phyloP scores from a whole-genome alignment of 257 asterid species.

The Petrea volubilis region DNA sequence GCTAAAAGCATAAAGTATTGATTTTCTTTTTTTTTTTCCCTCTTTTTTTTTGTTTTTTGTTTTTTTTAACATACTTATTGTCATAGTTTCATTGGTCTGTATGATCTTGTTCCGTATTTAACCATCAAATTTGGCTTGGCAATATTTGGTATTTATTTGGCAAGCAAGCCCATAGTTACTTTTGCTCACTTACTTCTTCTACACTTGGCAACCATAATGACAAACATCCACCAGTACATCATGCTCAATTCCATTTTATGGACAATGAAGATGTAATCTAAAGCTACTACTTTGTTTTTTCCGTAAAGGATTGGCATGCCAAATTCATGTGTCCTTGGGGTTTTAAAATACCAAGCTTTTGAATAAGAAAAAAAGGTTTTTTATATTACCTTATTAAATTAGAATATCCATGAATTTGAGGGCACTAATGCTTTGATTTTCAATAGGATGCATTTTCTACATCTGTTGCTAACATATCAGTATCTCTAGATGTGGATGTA shows the following conservation, averaged over 20 bases:
- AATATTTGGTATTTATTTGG: conserved; percentile 12
- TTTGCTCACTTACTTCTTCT: neutral
- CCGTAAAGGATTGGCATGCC: conserved; percentile 13
- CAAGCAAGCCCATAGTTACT: neutral
- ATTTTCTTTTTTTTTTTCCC: no score
- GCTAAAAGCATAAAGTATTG: neutral
- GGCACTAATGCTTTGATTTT: conserved; percentile 10
- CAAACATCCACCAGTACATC: neutral
- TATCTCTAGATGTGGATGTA: conserved; percentile 70
- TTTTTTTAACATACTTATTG: neutral
- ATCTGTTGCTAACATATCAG: conserved; percentile 27
- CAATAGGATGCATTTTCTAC: conserved; percentile 7
- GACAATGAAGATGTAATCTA: conserved; percentile 11
- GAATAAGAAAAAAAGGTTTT: neutral
- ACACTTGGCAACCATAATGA: conserved; percentile 5
- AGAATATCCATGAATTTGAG: conserved; percentile 12
- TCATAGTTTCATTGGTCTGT: neutral
- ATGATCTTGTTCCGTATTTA: conserved; percentile 12
- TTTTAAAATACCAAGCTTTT: neutral
- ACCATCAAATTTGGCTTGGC: neutral
- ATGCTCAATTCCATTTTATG: neutral
- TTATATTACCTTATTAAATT: neutral
- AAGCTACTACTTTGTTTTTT: conserved; percentile 11
- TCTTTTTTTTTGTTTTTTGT: no score
- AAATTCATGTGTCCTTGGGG: conserved; percentile 6